phyloP scores from a whole-genome alignment of 208 protist species.

The Crithidia sp. region DNA sequence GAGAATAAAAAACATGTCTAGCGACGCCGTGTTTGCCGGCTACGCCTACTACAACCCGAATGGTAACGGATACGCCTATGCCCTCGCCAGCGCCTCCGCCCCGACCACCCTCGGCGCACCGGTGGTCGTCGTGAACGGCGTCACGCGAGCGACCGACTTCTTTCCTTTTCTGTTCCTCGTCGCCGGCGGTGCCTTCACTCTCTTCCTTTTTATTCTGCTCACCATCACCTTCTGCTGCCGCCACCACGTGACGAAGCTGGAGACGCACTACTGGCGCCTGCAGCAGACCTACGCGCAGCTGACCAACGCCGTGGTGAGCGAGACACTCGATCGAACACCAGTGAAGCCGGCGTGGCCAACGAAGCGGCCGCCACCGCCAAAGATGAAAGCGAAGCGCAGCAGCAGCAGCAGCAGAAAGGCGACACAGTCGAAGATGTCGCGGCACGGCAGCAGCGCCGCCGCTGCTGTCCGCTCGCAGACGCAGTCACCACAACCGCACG shows the following conservation, averaged over 20 bases:
- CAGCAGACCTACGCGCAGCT: constrained; percentile 25
- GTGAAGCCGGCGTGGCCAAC: background rate
- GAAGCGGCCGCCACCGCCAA: background rate
- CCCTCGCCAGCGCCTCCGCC: background rate
- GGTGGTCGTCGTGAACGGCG: constrained; percentile 12
- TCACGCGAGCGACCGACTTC: constrained; percentile 12
- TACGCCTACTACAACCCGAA: constrained; percentile 28
- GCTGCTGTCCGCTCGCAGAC: background rate
- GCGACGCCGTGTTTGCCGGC: constrained; percentile 6
- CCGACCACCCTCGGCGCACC: background rate
- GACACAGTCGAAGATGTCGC: background rate
- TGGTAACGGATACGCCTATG: constrained; percentile 29
- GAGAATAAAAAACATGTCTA: background rate
- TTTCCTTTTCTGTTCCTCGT: constrained; percentile 33
- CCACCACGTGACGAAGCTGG: constrained; percentile 9
- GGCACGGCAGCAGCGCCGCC: background rate
- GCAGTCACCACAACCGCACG: background rate
- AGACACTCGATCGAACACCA: constrained; percentile 3
- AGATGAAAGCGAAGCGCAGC: background rate
- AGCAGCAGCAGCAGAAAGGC: background rate
- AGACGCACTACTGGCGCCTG: constrained; percentile 28
- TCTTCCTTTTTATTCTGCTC: constrained; percentile 23
- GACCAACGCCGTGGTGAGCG: constrained; percentile 17
- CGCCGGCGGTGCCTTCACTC: constrained; percentile 13
- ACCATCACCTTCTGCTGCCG: constrained; percentile 22